Percentiles rank a stretch among this genome's conserved stretches.
These are phyloP conservation scores for Thalassiosira profunda DNA, from an alignment of 108 stramenopile species.

Conservation along the genomic window DNA sequence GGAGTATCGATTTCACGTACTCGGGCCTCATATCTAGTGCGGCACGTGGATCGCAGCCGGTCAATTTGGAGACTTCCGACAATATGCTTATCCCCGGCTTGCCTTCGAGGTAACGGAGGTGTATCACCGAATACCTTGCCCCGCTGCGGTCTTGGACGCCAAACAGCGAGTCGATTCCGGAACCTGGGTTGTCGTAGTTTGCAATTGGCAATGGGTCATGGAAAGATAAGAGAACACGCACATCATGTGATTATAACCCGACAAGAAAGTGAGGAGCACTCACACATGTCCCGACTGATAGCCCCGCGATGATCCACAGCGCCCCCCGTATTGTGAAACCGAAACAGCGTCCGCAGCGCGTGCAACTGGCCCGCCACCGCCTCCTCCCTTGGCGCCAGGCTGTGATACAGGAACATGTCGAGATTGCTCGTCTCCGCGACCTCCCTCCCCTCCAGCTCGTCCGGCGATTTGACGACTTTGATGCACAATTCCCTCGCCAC, in stretches of 20 bases:
- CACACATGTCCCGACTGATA: neutral
- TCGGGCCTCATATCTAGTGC: slow-evolving; percentile 45
- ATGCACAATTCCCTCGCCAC: slow-evolving; percentile 1
- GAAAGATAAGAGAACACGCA: too few relatives aligned
- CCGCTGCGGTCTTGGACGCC: neutral
- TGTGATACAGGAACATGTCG: slow-evolving; percentile 7
- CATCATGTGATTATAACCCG: too few relatives aligned
- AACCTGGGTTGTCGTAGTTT: slow-evolving; percentile 12
- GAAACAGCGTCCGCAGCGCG: slow-evolving; percentile 11
- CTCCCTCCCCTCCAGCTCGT: neutral
- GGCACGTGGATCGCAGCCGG: slow-evolving; percentile 42
- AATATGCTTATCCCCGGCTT: slow-evolving; percentile 1
- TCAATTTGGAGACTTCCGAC: neutral
- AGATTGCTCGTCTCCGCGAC: neutral
- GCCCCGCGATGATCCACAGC: neutral
- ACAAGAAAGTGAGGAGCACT: too few relatives aligned
- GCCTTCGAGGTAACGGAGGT: slow-evolving; percentile 6
- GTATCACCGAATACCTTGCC: slow-evolving; percentile 17
- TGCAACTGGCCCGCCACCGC: neutral
- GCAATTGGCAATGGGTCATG: too few relatives aligned
- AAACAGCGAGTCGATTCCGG: slow-evolving; percentile 12
- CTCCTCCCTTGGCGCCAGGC: neutral
- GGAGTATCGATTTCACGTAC: slow-evolving; percentile 33
- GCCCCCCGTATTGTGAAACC: slow-evolving; percentile 29
- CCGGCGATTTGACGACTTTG: neutral